Percentiles rank a stretch among this genome's conserved stretches.
These are phyloP conservation scores for Boechera divaricarpa DNA, from an alignment of 345 rosid genomes.

Conservation along the genomic window DNA sequence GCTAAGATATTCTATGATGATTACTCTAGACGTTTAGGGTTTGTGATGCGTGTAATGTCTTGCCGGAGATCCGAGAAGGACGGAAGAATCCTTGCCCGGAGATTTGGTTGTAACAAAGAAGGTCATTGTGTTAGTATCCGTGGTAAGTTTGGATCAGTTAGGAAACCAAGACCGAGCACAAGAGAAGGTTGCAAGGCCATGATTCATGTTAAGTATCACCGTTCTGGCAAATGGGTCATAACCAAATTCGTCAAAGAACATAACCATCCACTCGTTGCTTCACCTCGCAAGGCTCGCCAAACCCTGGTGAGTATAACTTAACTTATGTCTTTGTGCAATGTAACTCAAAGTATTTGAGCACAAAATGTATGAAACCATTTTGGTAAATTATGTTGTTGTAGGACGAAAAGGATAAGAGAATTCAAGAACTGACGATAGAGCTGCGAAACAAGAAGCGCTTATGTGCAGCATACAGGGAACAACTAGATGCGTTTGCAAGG, in stretches of 20 bases:
- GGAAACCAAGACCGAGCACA: slow-evolving; percentile 76
- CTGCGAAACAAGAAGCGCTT: slow-evolving; percentile 69
- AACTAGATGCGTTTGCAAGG: slow-evolving; percentile 60
- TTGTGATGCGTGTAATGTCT: slow-evolving; percentile 95
- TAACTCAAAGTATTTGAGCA: not conserved
- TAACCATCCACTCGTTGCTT: slow-evolving; percentile 79
- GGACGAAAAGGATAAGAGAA: slow-evolving; percentile 73
- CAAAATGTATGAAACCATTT: not conserved
- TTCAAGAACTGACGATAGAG: slow-evolving; percentile 72
- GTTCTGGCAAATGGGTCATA: slow-evolving; percentile 84
- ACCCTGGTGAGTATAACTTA: slow-evolving; percentile 56
- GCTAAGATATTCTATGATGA: slow-evolving; percentile 86
- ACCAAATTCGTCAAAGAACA: slow-evolving; percentile 85
- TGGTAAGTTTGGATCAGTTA: slow-evolving; percentile 69
- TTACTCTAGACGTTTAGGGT: slow-evolving; percentile 78
- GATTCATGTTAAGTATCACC: slow-evolving; percentile 80
- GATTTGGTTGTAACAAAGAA: slow-evolving; percentile 95
- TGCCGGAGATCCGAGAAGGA: slow-evolving; percentile 94
- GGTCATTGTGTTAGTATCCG: slow-evolving; percentile 83
- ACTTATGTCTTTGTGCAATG: not conserved
- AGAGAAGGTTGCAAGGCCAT: slow-evolving; percentile 95
- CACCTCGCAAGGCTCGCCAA: slow-evolving; percentile 86
- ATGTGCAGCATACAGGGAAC: slow-evolving; percentile 69
- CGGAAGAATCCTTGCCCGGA: slow-evolving; percentile 83
- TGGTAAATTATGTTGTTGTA: slow-evolving; percentile 24